A percentile compares a stretch with the other conserved stretches of the same genome.
These are phyloP conservation scores for Aspergillus sp. DNA, from an alignment of 2,329 filamentous ascomycete species.

Conservation along the genomic window DNA sequence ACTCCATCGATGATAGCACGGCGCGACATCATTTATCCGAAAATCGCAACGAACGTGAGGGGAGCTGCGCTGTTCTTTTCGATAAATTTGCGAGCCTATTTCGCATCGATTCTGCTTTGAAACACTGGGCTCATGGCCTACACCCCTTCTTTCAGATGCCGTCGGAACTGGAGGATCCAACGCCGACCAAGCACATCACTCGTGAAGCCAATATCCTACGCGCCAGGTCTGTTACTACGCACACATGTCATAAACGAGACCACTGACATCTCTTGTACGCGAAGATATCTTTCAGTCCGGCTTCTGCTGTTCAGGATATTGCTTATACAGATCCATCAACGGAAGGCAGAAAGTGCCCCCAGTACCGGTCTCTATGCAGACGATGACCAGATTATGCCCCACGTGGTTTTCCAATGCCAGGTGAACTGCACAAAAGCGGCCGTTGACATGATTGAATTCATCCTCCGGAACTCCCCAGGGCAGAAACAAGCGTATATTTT, in stretches of 20 bases:
- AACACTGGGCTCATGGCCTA: neutral
- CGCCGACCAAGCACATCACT: conserved; percentile 1
- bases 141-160: conserved; percentile 4
- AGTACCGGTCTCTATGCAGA: neutral
- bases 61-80: neutral
- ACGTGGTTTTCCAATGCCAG: neutral
- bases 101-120: neutral
- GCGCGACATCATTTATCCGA: no score
- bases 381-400: neutral
- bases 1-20: neutral
- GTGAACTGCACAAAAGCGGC: neutral
- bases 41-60: neutral
- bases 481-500: conserved; percentile 2
- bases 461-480: neutral
- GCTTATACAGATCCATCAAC: conserved; percentile 13
- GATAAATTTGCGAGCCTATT: conserved; percentile 1
- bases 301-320: conserved; percentile 15
- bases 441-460: neutral
- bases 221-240: neutral
- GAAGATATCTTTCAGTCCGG: conserved; percentile 17
- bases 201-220: conserved; percentile 1
- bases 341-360: neutral
- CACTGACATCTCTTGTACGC: neutral
- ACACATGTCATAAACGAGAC: neutral
- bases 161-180: neutral